Evolutionary conservation across 371 early-diverging fungal species (phyloP), one percentile per base, ranked within the genome.

Genomic region (Mucor circinelloides): DNA sequence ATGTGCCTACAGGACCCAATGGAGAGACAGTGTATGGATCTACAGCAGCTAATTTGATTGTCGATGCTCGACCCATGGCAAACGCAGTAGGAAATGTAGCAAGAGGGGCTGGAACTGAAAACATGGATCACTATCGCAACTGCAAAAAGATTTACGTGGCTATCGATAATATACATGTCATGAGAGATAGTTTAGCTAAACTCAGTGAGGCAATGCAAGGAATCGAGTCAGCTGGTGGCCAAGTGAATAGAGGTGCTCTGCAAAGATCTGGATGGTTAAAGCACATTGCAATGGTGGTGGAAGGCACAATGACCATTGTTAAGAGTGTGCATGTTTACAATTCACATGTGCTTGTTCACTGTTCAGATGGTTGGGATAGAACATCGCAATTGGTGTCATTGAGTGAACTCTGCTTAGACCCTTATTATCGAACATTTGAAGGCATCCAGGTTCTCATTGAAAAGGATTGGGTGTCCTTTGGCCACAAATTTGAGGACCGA

Each of bases 351-450:
- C 83, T 99, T 31, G 95, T 99, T 3, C 99, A 99, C 73, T 99
- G 99, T 84, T 95, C 96, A n/a, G 99, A 99, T 76, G 99, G 99
- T 9, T 99, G 99, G 99, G 99, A 99, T 77, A 91, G 99, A 42
- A 99, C 99, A 0, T 93, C 97, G 3, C 99, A 99, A 74, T 77
- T 97, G 48, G 93, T 93, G 2, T 90, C 96, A 6, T 78, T 96
- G 27, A 86, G 97, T 38, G 91, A 93, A 69, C 77, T 99, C 25
- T 97, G 97, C 64, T 78, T 97, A 38, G 99, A 99, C 63, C 97
- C 98, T 0, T 96, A 86, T 73, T 97, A 95, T 74, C 94, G 99
- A 52, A 97, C 99, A 8, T 85, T 95, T 32, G 81, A 85, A 63
- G 99, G 99, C 0, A 94, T 97, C 74, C 89, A 88, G 31, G 89